Evolutionary conservation across 345 rosid species (phyloP).

Genomic region (Fremontodendron californicum): DNA sequence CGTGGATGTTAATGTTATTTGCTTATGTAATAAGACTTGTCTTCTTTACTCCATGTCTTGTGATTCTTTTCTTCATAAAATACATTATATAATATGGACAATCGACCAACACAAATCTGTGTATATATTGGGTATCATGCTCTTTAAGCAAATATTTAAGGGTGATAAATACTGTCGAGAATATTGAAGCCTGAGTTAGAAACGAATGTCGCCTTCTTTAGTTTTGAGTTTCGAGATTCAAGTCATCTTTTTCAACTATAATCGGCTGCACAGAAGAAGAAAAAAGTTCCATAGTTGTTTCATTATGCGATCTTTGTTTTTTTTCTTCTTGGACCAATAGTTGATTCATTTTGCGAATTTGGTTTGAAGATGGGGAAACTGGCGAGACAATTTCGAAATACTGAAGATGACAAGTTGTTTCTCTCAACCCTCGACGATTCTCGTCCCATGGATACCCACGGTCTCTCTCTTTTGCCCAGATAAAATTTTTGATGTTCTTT

Average conservation of each 20-base stretch:
- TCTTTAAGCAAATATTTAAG: too few species aligned
- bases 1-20: background rate
- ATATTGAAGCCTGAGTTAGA: too few species aligned
- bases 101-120: too few species aligned
- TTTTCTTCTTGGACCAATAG: too few species aligned
- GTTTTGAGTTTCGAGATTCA: too few species aligned
- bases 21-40: background rate
- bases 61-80: background rate
- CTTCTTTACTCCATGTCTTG: background rate
- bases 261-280: too few species aligned
- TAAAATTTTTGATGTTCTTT: background rate
- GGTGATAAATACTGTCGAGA: too few species aligned
- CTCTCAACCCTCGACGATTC: constrained; percentile 70
- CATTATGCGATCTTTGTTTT: too few species aligned
- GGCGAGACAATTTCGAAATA: constrained; percentile 56
- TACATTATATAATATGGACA: background rate
- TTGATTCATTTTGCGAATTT: background rate
- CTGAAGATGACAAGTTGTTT: constrained; percentile 42
- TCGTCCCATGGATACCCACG: constrained; percentile 70
- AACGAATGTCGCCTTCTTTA: too few species aligned
- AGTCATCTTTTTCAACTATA: too few species aligned
- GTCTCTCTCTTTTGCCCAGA: constrained; percentile 23
- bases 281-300: too few species aligned
- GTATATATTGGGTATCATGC: too few species aligned
- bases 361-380: constrained; percentile 44